Evolutionary conservation across 768 basidiomycete species (phyloP).

Genomic region (Rubroboletus pulcherrimus): DNA sequence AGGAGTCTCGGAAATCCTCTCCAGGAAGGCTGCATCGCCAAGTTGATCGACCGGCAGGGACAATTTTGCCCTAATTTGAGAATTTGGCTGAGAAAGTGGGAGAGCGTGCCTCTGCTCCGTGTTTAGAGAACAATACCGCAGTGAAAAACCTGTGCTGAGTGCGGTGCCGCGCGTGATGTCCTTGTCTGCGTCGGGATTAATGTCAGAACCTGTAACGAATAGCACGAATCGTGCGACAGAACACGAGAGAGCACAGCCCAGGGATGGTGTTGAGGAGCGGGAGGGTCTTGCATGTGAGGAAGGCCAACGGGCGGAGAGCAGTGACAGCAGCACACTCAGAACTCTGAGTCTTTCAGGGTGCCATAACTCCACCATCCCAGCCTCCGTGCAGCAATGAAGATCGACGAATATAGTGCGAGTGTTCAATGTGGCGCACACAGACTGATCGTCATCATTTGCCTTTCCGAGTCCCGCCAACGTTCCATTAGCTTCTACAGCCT

Average conservation of each 20-base stretch:
- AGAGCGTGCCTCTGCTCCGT: conserved; percentile 16
- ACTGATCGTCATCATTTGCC: conserved; percentile 44
- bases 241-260: conserved; percentile 53
- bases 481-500: conserved; percentile 48
- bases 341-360: conserved; percentile 53
- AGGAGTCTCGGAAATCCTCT: conserved; percentile 33
- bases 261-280: conserved; percentile 39
- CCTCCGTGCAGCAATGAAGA: conserved; percentile 50
- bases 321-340: conserved; percentile 47
- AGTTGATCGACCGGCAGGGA: conserved; percentile 50
- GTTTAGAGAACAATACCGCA: conserved; percentile 52
- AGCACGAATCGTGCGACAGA: conserved; percentile 61
- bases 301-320: conserved; percentile 26
- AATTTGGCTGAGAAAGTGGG: conserved; percentile 27
- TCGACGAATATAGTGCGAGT: conserved; percentile 42
- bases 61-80: conserved; percentile 50
- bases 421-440: conserved; percentile 38
- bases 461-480: conserved; percentile 46
- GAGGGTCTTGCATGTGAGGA: conserved; percentile 9
- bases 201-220: conserved; percentile 73
- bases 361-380: conserved; percentile 65
- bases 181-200: conserved; percentile 66
- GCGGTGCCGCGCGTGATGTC: conserved; percentile 70
- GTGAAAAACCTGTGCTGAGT: conserved; percentile 47
- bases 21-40: conserved; percentile 41